Evolutionary conservation across 306 rosid species (phyloP).

Genomic region (Glycine tomentella): DNA sequence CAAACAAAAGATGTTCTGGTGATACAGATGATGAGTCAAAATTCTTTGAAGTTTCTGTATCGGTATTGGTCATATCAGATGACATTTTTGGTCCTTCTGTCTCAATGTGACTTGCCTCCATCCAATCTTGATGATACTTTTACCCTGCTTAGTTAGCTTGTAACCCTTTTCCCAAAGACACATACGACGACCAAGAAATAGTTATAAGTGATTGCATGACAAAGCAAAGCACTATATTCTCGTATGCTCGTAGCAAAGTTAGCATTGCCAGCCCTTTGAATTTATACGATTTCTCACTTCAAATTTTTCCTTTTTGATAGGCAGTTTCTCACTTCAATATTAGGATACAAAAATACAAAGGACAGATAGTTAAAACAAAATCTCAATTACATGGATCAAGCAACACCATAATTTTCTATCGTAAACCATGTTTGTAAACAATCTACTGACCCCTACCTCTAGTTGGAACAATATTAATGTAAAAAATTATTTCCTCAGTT

Average conservation of each 20-base stretch:
- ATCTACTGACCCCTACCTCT: background rate
- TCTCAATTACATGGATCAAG: background rate
- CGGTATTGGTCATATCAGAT: slow-evolving; percentile 69
- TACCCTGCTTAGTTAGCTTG: slow-evolving; percentile 88
- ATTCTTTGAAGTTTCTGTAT: slow-evolving; percentile 49
- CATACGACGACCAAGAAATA: slow-evolving; percentile 42
- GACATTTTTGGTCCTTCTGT: slow-evolving; percentile 65
- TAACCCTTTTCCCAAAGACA: slow-evolving; percentile 67
- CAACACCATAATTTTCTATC: background rate
- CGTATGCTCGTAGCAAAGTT: slow-evolving; percentile 26
- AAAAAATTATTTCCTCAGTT: background rate
- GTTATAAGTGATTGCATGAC: slow-evolving; percentile 34
- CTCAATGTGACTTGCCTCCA: slow-evolving; percentile 69
- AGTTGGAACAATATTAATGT: slow-evolving; percentile 5
- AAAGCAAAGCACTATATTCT: slow-evolving; percentile 37
- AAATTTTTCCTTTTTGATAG: background rate
- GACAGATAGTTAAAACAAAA: slow-evolving; percentile 32
- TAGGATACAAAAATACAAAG: slow-evolving; percentile 16
- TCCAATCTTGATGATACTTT: slow-evolving; percentile 60
- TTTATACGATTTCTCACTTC: slow-evolving; percentile 13
- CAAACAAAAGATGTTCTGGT: slow-evolving; percentile 60
- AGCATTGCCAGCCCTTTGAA: slow-evolving; percentile 18
- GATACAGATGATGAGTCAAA: slow-evolving; percentile 46
- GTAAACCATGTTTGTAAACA: background rate
- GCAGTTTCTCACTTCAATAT: slow-evolving; percentile 1